Evolutionary conservation across 768 basidiomycete genomes (phyloP).

Genomic region (Boletus sp.): DNA sequence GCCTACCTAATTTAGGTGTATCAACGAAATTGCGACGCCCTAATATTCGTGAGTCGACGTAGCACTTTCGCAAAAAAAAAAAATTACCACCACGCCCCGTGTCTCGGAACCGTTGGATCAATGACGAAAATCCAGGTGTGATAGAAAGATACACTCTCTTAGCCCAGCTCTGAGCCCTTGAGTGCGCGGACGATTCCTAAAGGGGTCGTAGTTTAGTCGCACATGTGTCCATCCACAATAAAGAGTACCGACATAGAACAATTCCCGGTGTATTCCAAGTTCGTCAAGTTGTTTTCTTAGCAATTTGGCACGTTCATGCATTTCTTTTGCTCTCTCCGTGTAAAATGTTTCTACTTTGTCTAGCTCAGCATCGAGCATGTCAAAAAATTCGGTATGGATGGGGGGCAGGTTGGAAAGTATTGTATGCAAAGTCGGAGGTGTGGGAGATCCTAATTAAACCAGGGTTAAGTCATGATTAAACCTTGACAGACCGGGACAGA

Average conservation of each 20-base stretch:
- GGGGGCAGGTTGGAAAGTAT: constrained; percentile 56
- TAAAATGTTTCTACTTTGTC: constrained; percentile 88
- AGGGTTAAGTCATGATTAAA: neutral
- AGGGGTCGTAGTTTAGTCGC: neutral
- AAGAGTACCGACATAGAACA: constrained; percentile 49
- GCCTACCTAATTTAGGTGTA: neutral
- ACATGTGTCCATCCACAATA: neutral
- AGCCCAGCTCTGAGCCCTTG: constrained; percentile 9
- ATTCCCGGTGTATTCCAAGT: constrained; percentile 62
- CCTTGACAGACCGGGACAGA: too few species aligned
- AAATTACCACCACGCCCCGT: neutral
- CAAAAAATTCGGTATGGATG: constrained; percentile 69
- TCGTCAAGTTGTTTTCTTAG: constrained; percentile 72
- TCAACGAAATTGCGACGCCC: neutral
- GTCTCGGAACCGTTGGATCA: neutral
- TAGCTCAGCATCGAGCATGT: constrained; percentile 71
- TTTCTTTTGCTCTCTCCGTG: constrained; percentile 61
- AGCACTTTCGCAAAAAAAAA: neutral
- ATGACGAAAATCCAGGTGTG: constrained; percentile 1
- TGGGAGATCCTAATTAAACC: constrained; percentile 9
- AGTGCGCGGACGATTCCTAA: constrained; percentile 16
- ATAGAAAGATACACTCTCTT: constrained; percentile 9
- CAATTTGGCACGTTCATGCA: constrained; percentile 41
- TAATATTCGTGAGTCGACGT: neutral
- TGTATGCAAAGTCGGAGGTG: constrained; percentile 38